Evolutionary conservation across 768 basidiomycete genomes (phyloP).

Genomic region (Rhodotorula taiwanensis): DNA sequence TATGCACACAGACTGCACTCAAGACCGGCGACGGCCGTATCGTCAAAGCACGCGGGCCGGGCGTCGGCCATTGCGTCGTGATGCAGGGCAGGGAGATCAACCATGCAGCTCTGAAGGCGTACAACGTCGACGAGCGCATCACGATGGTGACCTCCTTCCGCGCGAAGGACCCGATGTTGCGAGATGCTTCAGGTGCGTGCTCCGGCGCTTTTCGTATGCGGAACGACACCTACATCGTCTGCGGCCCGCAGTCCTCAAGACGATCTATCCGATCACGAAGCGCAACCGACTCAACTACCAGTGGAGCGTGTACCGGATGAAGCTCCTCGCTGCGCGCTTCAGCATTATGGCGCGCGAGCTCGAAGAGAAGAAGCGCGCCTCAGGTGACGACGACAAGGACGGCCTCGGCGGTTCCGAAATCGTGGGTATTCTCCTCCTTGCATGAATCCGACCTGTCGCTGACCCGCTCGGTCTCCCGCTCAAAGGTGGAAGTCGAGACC

Average conservation of each 20-base stretch:
- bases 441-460: too few species aligned
- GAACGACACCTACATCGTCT: too few species aligned
- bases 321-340: slow-evolving; percentile 25
- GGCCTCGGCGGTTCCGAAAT: slow-evolving; percentile 9
- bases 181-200: too few species aligned
- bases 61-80: slow-evolving; percentile 14
- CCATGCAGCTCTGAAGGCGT: slow-evolving; percentile 22
- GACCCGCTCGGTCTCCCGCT: too few species aligned
- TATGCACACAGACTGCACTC: neutral
- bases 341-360: slow-evolving; percentile 4
- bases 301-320: slow-evolving; percentile 15
- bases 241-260: slow-evolving; percentile 23
- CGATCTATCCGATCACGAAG: slow-evolving; percentile 22
- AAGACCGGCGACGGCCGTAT: slow-evolving; percentile 23
- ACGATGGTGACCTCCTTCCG: slow-evolving; percentile 30
- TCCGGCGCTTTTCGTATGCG: too few species aligned
- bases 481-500: slow-evolving; percentile 7
- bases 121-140: slow-evolving; percentile 14
- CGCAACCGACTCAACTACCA: slow-evolving; percentile 24
- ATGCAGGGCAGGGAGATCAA: slow-evolving; percentile 17
- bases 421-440: too few species aligned
- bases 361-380: slow-evolving; percentile 6
- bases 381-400: slow-evolving; percentile 2
- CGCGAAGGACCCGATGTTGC: slow-evolving; percentile 14
- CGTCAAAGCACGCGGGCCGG: slow-evolving; percentile 19